Evolutionary conservation across 2,329 filamentous ascomycete genomes (phyloP).

Genomic region (Colletotrichum navitas): DNA sequence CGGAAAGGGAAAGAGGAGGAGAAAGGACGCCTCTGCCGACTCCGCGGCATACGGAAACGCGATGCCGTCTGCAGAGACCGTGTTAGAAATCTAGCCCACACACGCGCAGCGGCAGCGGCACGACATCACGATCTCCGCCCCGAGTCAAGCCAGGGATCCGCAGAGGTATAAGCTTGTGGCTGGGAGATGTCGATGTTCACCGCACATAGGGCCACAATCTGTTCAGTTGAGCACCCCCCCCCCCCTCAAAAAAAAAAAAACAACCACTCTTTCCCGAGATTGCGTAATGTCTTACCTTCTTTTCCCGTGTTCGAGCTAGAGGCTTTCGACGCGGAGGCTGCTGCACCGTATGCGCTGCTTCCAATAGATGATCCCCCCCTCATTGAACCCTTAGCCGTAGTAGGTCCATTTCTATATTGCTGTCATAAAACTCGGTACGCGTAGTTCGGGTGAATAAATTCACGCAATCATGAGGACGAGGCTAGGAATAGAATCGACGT

Average conservation of each 20-base stretch:
- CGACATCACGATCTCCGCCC: slow-evolving; percentile 40
- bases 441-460: not conserved
- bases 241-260: not conserved
- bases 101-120: slow-evolving; percentile 31
- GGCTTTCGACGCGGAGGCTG: not conserved
- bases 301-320: not conserved
- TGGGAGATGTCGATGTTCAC: slow-evolving; percentile 18
- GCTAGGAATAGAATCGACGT: slow-evolving; percentile 24
- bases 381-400: not conserved
- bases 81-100: slow-evolving; percentile 32
- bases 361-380: not conserved
- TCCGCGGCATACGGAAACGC: slow-evolving; percentile 7
- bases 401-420: slow-evolving; percentile 3
- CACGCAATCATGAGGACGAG: slow-evolving; percentile 1
- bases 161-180: slow-evolving; percentile 2
- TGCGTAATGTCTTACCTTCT: not conserved
- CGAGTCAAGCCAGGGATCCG: slow-evolving; percentile 31
- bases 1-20: not conserved
- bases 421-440: slow-evolving; percentile 9
- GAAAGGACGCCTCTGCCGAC: not conserved
- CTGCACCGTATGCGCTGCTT: not conserved
- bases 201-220: slow-evolving; percentile 23
- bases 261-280: slow-evolving; percentile 4
- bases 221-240: not conserved
- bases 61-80: not conserved